These are phyloP conservation scores for Hyaloscypha variabilis DNA, from an alignment of 495 filamentous ascomycete genomes.

Conservation along the genomic window DNA sequence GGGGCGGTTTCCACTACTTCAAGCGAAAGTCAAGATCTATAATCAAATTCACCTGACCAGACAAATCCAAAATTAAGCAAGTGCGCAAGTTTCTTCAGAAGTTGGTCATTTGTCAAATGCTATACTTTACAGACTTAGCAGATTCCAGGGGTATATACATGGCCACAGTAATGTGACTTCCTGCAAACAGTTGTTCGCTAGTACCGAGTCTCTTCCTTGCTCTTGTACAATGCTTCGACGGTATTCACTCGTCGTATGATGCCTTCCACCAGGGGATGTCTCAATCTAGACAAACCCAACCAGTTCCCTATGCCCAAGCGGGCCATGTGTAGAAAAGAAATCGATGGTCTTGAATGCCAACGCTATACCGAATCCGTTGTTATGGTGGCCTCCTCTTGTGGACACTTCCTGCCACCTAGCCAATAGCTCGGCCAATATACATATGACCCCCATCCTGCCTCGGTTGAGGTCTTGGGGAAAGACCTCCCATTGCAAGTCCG, in stretches of 20 bases:
- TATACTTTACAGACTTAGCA: not conserved
- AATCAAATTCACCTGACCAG: too few relatives aligned
- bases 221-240: not conserved
- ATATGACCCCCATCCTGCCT: constrained; percentile 11
- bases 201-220: not conserved
- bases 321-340: constrained; percentile 9
- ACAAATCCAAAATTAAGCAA: too few relatives aligned
- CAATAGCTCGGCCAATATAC: constrained; percentile 33
- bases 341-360: not conserved
- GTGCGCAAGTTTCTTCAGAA: not conserved
- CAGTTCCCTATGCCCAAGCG: constrained; percentile 25
- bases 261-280: not conserved
- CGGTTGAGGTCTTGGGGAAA: constrained; percentile 26
- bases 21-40: too few relatives aligned
- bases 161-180: not conserved
- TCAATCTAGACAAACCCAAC: not conserved
- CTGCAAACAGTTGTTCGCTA: not conserved
- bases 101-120: not conserved
- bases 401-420: constrained; percentile 22
- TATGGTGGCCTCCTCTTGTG: constrained; percentile 8
- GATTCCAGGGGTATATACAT: not conserved
- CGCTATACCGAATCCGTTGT: not conserved
- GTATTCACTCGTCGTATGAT: not conserved
- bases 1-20: not conserved
- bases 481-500: constrained; percentile 17